Percentiles rank a stretch among this genome's conserved stretches.
phyloP scores from a whole-genome alignment of 345 rosid species.

The Aegle marmelos region DNA sequence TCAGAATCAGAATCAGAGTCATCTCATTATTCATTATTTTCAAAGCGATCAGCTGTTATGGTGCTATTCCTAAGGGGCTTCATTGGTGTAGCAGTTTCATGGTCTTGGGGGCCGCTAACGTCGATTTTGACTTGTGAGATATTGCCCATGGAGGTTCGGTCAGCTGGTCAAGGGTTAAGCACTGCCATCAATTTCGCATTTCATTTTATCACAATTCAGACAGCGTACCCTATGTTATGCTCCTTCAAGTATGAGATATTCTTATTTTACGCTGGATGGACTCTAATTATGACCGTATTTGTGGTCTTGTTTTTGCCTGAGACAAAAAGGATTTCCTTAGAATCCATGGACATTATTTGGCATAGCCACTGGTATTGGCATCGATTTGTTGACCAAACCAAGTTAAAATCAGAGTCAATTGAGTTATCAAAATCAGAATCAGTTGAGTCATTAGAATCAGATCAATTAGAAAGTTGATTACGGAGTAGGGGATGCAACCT shows the following conservation, averaged over 20 bases:
- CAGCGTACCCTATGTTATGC: constrained; percentile 25
- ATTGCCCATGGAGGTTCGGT: constrained; percentile 37
- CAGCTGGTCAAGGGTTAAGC: constrained; percentile 36
- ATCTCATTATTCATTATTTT: too few relatives aligned
- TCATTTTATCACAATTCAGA: constrained; percentile 26
- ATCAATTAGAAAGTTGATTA: too few relatives aligned
- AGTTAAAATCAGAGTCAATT: not conserved
- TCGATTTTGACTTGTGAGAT: constrained; percentile 39
- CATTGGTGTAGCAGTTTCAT: constrained; percentile 22
- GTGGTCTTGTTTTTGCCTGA: constrained; percentile 34
- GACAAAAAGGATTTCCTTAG: constrained; percentile 37
- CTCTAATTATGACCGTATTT: constrained; percentile 29
- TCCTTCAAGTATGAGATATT: constrained; percentile 24
- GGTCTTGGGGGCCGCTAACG: constrained; percentile 38
- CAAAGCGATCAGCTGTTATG: constrained; percentile 19
- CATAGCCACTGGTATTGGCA: constrained; percentile 22
- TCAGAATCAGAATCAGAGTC: too few relatives aligned
- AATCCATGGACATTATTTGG: constrained; percentile 31
- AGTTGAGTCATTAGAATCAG: not conserved
- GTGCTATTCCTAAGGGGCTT: constrained; percentile 20
- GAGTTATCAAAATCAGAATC: not conserved
- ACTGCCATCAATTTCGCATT: constrained; percentile 26
- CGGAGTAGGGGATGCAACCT: too few relatives aligned
- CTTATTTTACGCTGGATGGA: constrained; percentile 28
- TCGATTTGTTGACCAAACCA: not conserved